Evolutionary conservation across 2,329 filamentous ascomycete genomes (phyloP).

Genomic region (Aureobasidium sp.): DNA sequence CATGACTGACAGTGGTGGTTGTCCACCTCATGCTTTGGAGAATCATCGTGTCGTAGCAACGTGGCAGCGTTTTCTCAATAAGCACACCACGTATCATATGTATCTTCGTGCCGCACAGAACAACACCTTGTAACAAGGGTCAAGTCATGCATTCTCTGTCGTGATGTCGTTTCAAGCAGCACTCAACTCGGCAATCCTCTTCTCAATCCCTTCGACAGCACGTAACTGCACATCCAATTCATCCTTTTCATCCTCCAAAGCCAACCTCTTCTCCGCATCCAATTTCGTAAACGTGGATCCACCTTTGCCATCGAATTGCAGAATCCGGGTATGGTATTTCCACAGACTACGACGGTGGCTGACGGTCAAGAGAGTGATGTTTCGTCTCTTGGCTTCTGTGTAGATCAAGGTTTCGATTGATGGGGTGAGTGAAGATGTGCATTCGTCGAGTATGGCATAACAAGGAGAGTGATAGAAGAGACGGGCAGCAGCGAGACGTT

Average conservation of each 20-base stretch:
- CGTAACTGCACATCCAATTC: conserved; percentile 80
- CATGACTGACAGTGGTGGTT: no score
- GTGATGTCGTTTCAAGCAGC: no score
- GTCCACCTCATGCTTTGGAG: no score
- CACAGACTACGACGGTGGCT: conserved; percentile 85
- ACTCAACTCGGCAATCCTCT: conserved; percentile 67
- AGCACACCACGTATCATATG: no score
- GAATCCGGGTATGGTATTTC: conserved; percentile 90
- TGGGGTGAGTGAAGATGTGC: conserved; percentile 88
- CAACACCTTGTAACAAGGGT: no score
- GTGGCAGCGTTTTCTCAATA: no score
- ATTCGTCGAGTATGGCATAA: conserved; percentile 96
- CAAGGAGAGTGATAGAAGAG: conserved; percentile 89
- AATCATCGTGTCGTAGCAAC: no score
- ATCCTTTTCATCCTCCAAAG: conserved; percentile 93
- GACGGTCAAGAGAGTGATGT: conserved; percentile 95
- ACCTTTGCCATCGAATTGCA: conserved; percentile 95
- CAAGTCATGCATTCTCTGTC: no score
- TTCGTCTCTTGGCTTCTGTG: conserved; percentile 83
- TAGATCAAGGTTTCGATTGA: conserved; percentile 97
- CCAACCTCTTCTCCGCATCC: conserved; percentile 77
- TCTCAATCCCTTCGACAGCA: conserved; percentile 81
- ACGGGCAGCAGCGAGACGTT: conserved; percentile 92
- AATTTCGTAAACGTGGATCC: conserved; percentile 82
- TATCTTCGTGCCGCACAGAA: no score